Evolutionary conservation across 192 early-diverging fungal genomes (phyloP), one percentile per base, ranked within the genome.

Genomic region (Tieghemiomyces parasiticus): DNA sequence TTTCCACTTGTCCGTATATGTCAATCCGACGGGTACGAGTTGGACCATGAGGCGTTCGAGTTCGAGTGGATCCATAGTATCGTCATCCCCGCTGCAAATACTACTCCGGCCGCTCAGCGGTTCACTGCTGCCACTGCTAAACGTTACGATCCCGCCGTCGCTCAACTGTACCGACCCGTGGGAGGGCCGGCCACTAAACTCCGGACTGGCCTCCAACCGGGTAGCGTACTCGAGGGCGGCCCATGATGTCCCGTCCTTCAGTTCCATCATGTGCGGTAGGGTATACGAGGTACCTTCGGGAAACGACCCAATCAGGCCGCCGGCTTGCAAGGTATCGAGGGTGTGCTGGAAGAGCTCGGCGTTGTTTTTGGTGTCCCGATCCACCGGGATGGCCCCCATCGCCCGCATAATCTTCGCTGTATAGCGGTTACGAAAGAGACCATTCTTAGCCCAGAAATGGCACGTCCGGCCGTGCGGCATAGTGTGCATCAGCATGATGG

Each of bases 371-470:
- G 68, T 71, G 12, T 61, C 69, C 25, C 76, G 67, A 31, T 78
- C 76, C 6, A 78, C 76, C 12, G 76, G 76, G 14, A 78, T 63
- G 0, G 71, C 76, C 20, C 76, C 76, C 60, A 62, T 54, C 42
- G 64, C 60, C 16, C 30, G 28, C 20, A 78, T 30, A 47, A 78
- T 67, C 3, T 28, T 0, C 10, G 48, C 52, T 0, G 63, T 60
- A 42, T 59, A 46, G 3, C 68, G 66, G 54, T 74, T 65, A 25
- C 47, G 47, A 56, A 75, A 78, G 48, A 78, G 56, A 14, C 69
- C 63, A 38, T 78, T 64, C 35, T 78, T 78, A 53, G 74, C 76
- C 76, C 76, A 78, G 32, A 74, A 74, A 35, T 78, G 76, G 32
- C 71, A 46, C 42, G 65, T 61, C 8, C 76, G 64, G 29, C 62